Evolutionary conservation across 2,329 filamentous ascomycete species (phyloP), one percentile per base, ranked within the genome.

Genomic region (Penicillium decumbens): DNA sequence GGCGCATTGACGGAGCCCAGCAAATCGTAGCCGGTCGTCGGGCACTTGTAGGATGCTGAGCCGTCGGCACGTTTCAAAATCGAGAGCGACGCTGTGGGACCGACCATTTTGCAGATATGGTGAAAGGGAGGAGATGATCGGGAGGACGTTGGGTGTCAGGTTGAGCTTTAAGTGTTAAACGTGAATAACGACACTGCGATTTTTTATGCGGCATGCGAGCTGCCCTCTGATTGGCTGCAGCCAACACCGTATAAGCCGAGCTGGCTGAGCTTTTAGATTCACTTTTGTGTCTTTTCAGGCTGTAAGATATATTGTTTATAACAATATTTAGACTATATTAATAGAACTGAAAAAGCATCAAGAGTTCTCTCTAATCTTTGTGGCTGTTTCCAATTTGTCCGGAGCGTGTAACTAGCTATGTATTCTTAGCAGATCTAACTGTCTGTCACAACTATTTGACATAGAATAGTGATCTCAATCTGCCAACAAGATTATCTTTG

Each of bases 1-100:
- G 93, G 93, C 0, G 92, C 93, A 71, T 95, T 97, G 58, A 95
- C 89, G 12, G 89, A 85, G 48, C 87, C 88, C 46, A 95, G 81
- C 56, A 97, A 80, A 39, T 84, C 85, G 71, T 90, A 95, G 42
- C 89, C 88, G 4, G 68, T 71, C 8, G 62, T 59, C 13, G 69
- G 69, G 41, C 70, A 73, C 56, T 65, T 67, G 56, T 72, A 73
- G 38, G 65, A 65, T 20, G 71, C 68, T 23, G 71, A 73, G 28
- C 71, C 71, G 49, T 73, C 71, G 45, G 69, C 58, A 45, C 70
- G 70, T 25, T 51, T 50, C 27, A 73, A 63, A 20, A 61, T 60
- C 6, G 67, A 62, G 40, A 73, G 60, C 7, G 64, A 62, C 5
- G 64, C 65, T 33, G 61, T 60, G n/a, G 67, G 69, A 6, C 60